Evolutionary conservation across 2,329 filamentous ascomycete species (phyloP), one percentile per base, ranked within the genome.

Genomic region (Neoascochyta sp.): DNA sequence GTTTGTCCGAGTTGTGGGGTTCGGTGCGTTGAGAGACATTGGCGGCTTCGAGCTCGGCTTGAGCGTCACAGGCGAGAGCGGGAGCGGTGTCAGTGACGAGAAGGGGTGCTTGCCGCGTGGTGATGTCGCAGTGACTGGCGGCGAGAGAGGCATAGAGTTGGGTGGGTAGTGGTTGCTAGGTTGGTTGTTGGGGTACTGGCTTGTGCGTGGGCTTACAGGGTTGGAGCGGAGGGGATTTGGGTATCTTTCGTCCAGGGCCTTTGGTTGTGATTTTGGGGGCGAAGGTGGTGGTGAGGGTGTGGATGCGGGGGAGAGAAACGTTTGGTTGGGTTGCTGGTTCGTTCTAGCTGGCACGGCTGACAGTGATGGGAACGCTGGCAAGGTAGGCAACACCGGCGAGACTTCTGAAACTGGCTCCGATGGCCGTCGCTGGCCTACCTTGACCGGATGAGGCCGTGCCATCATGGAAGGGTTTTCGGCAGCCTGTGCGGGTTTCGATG

Each of bases 211-310:
- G 21, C 43, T 42, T 8, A 49, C 36, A 3, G 49, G 42, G 9
- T 49, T 50, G 2, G 50, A 49, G 21, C 43, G 37, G n/a, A 55
- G 37, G 1, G 47, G 47, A 9, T 52, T 45, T 3, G 52, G 39
- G n/a, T 54, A 51, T 2, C 39, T 31, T n/a, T 50, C 34, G 20
- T 39, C 53, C 7, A 43, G 47, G 22, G 51, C 45, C 9, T 39
- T 40, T n/a, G 34, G 31, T 17, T 52, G 48, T n/a, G 56, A 57
- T 8, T 39, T 40, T n/a, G 34, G 31, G 16, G 54, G 48, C n/a
- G 56, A 57, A 22, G 47, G 38, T 7, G 56, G 56, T 9, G 57
- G 57, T 4, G 56, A 60, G 4, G 57, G 57, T 4, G 59, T 60
- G 3, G 54, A 56, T 18, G 54, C 43, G 15, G 54, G 46, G 4